phyloP scores from a whole-genome alignment of 345 rosid species.

The Citrus inodora region DNA sequence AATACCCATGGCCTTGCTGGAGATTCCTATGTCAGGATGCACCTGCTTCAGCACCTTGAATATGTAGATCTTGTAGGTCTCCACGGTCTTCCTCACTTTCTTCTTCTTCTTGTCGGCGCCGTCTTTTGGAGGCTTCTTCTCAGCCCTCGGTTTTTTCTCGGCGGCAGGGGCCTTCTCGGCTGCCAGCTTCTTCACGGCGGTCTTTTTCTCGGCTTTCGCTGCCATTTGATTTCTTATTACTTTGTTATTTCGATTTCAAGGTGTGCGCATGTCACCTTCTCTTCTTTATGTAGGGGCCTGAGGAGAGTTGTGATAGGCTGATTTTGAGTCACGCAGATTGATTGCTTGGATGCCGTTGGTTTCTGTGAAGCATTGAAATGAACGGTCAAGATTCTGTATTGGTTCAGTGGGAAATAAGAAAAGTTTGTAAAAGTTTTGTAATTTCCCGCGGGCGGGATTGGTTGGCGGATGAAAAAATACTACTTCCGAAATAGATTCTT shows the following conservation, averaged over 20 bases:
- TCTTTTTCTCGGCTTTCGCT: conserved; percentile 24
- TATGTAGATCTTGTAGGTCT: conserved; percentile 35
- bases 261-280: too few relatives aligned
- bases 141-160: conserved; percentile 25
- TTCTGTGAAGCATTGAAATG: background rate
- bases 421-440: background rate
- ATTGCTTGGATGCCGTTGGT: background rate
- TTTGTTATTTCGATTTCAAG: too few relatives aligned
- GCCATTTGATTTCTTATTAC: background rate
- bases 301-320: background rate
- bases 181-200: conserved; percentile 18
- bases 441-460: conserved; percentile 5
- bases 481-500: background rate
- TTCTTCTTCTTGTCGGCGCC: conserved; percentile 29
- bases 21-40: conserved; percentile 26
- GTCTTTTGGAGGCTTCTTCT: conserved; percentile 30
- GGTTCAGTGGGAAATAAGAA: background rate
- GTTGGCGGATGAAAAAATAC: background rate
- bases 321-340: conserved; percentile 1
- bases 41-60: conserved; percentile 31
- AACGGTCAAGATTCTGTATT: background rate
- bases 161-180: conserved; percentile 25
- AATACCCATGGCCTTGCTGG: conserved; percentile 33
- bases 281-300: background rate
- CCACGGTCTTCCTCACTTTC: conserved; percentile 24